phyloP scores from a whole-genome alignment of 2,329 filamentous ascomycete genomes.

The Stemphylium vesicarium region DNA sequence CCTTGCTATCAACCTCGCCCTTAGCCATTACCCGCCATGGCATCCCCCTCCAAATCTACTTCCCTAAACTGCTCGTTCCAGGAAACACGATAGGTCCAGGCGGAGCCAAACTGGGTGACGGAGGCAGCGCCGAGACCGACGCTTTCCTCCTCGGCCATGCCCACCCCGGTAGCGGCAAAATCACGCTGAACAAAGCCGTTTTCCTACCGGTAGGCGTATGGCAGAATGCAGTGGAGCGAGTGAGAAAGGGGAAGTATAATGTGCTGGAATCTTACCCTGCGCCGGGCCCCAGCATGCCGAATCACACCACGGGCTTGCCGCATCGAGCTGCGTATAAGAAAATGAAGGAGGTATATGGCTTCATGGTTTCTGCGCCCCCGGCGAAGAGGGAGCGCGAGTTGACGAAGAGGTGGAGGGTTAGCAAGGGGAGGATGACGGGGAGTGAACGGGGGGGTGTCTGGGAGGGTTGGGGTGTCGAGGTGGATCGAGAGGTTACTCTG shows the following conservation, averaged over 20 bases:
- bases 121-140: constrained; percentile 27
- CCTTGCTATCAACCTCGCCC: constrained; percentile 20
- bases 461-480: constrained; percentile 39
- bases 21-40: constrained; percentile 11
- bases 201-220: constrained; percentile 34
- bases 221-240: constrained; percentile 21
- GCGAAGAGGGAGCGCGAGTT: constrained; percentile 29
- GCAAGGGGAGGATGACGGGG: constrained; percentile 27
- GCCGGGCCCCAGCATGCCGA: background rate
- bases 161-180: constrained; percentile 4
- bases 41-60: constrained; percentile 40
- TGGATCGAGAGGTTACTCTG: constrained; percentile 31
- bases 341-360: constrained; percentile 17
- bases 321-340: constrained; percentile 32
- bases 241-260: constrained; percentile 14
- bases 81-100: constrained; percentile 14
- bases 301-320: background rate
- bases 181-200: constrained; percentile 29
- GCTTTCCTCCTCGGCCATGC: constrained; percentile 38
- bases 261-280: constrained; percentile 34
- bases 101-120: constrained; percentile 11
- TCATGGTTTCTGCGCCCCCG: constrained; percentile 19
- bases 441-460: constrained; percentile 36
- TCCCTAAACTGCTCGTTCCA: constrained; percentile 29
- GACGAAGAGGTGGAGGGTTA: constrained; percentile 41